These are phyloP conservation scores for Adansonia gregorii DNA, from an alignment of 441 rosid genomes.

Conservation along the genomic window DNA sequence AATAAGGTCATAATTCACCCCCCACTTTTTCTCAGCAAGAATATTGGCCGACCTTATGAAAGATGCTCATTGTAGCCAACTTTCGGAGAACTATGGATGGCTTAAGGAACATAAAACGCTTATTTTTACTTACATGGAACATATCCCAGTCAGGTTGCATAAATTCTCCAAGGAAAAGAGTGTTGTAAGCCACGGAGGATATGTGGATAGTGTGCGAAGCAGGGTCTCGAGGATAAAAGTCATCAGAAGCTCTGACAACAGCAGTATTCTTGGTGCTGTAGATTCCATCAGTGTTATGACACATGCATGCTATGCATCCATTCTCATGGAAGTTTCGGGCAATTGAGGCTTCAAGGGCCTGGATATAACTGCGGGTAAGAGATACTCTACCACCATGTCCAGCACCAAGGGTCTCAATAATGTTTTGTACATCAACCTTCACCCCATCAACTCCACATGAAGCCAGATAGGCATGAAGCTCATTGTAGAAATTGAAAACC, in stretches of 20 bases:
- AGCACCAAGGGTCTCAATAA: slow-evolving; percentile 92
- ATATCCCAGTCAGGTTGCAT: slow-evolving; percentile 99
- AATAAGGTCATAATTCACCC: not conserved
- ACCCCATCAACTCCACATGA: slow-evolving; percentile 93
- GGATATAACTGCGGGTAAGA: slow-evolving; percentile 77
- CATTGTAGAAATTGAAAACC: slow-evolving; percentile 88
- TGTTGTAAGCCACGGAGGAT: slow-evolving; percentile 85
- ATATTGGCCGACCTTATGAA: not conserved
- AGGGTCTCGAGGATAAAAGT: slow-evolving; percentile 84
- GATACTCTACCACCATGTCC: slow-evolving; percentile 95
- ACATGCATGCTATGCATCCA: slow-evolving; percentile 94
- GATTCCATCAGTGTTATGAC: slow-evolving; percentile 89
- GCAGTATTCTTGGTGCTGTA: slow-evolving; percentile 88
- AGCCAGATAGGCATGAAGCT: slow-evolving; percentile 87
- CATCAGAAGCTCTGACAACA: slow-evolving; percentile 91
- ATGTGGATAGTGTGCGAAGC: slow-evolving; percentile 94
- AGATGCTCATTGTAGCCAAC: not conserved
- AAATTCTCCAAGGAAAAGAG: slow-evolving; percentile 26
- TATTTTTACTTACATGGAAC: slow-evolving; percentile 80
- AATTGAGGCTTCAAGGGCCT: slow-evolving; percentile 87
- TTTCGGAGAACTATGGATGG: not conserved
- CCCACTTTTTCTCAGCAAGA: not conserved
- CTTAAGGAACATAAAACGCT: not conserved
- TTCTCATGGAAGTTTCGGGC: slow-evolving; percentile 78
- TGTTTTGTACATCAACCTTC: slow-evolving; percentile 93